phyloP scores from a whole-genome alignment of 352 stramenopile genomes.

The Phytophthora litchii region DNA sequence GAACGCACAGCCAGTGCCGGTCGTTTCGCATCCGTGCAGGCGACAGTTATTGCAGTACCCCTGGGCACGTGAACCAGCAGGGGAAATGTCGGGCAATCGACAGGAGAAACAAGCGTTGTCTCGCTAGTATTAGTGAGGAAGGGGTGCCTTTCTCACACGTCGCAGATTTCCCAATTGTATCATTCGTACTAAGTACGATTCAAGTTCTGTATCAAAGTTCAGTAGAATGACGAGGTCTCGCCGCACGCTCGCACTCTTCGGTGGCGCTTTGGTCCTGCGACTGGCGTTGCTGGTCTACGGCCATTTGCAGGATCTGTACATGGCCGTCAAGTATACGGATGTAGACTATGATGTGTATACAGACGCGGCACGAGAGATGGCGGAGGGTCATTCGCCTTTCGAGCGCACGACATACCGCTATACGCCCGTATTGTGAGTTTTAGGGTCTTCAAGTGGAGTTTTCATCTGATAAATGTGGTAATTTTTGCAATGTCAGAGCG shows the following conservation, averaged over 20 bases:
- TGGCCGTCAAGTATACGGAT: slow-evolving; percentile 97
- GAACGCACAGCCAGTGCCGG: not conserved
- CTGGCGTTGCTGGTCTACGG: slow-evolving; percentile 76
- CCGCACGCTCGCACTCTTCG: slow-evolving; percentile 45
- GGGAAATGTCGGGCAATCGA: not conserved
- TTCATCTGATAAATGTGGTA: not conserved
- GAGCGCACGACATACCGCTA: slow-evolving; percentile 98
- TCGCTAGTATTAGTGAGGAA: not conserved
- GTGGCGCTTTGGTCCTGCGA: slow-evolving; percentile 58
- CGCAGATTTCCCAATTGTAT: slow-evolving; percentile 7
- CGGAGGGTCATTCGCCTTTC: slow-evolving; percentile 91
- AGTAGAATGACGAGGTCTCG: slow-evolving; percentile 24
- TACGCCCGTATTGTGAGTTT: slow-evolving; percentile 93
- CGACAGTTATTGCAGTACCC: too few species aligned
- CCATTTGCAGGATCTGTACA: slow-evolving; percentile 72
- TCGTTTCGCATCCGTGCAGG: not conserved
- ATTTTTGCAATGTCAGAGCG: slow-evolving; percentile 40
- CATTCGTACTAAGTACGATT: slow-evolving; percentile 20
- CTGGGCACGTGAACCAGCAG: not conserved
- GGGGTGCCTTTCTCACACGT: slow-evolving; percentile 28
- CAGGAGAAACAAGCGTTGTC: not conserved
- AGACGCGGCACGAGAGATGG: slow-evolving; percentile 94
- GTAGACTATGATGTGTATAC: slow-evolving; percentile 99
- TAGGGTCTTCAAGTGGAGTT: not conserved
- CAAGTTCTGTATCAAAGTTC: not conserved